Base-by-base conservation (phyloP, 2,329 filamentous ascomycete genomes). In the Blastomyces gilchristii region DNA sequence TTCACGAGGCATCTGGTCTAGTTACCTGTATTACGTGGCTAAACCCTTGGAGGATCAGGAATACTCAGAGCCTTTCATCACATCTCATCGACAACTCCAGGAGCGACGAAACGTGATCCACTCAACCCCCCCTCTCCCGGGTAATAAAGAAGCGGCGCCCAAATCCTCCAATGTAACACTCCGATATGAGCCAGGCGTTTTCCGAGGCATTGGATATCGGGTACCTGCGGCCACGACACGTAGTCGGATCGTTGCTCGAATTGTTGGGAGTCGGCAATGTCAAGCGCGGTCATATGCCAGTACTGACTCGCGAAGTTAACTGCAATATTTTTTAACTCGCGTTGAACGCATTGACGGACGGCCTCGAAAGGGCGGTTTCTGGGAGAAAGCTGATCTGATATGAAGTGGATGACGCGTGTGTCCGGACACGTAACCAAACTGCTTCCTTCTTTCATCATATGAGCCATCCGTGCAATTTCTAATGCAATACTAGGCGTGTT, bases 91-190 rank as follows among this genome's bases (percentile, higher is more conserved):
- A 34, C 47, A 14, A 22, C 8, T 2, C 22, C 31, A 22, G 58
- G 58, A 34, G 58, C 58, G 31, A 12, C 18, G 25, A 43, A 28
- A 2, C 14, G n/a, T 57, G 53, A 37, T 53, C 8, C 16, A 31
- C 16, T 52, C 22, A 52, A 57, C 7, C 9, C 47, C 58, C 28
- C 28, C 34, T 63, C 62, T 60, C 61, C 58, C 25, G 57, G n/a
- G 9, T n/a, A 37, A 72, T 96, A 96, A 14, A 88, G 85, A 61
- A 96, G 79, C 1, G 85, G 84, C 1, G 84, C 83, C 91, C 92
- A 97, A 2, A 96, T 88, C 58, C 90, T 84, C 91, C 92, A 97
- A 75, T 97, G 91, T 31, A 97, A 78, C 6, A 94, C 82, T 16
- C 89, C 86, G 54, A 97, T 85, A 71, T 97, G 93, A 6, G 90